phyloP scores from a whole-genome alignment of 1,284 basidiomycete species.

The Trichosporon faecale region DNA sequence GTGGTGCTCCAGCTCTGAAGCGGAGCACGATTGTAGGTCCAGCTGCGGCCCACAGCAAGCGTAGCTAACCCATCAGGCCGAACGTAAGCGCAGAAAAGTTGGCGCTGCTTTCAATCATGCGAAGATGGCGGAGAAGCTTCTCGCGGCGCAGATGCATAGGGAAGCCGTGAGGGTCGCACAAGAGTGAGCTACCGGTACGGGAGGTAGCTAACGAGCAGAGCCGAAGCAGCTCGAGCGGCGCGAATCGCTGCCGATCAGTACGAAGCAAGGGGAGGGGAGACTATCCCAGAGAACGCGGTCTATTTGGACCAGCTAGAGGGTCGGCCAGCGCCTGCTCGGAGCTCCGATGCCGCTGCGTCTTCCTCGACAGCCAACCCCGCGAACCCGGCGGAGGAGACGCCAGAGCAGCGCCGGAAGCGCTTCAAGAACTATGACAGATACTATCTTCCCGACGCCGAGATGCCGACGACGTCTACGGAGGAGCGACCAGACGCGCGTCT shows the following conservation, averaged over 20 bases:
- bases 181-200: slow-evolving; percentile 34
- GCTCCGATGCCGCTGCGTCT: not conserved
- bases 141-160: slow-evolving; percentile 88
- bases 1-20: slow-evolving; percentile 85
- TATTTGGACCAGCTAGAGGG: slow-evolving; percentile 81
- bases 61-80: too few species aligned
- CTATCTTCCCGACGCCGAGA: slow-evolving; percentile 65
- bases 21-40: slow-evolving; percentile 73
- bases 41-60: too few species aligned
- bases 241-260: slow-evolving; percentile 26
- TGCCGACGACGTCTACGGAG: slow-evolving; percentile 54
- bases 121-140: slow-evolving; percentile 81
- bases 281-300: slow-evolving; percentile 66
- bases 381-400: slow-evolving; percentile 7
- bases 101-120: slow-evolving; percentile 80
- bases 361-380: not conserved
- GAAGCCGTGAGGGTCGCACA: slow-evolving; percentile 78
- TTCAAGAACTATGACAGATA: slow-evolving; percentile 65
- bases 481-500: slow-evolving; percentile 76
- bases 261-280: slow-evolving; percentile 45
- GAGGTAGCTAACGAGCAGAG: slow-evolving; percentile 17
- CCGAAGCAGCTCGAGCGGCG: slow-evolving; percentile 39
- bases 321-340: slow-evolving; percentile 18
- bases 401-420: slow-evolving; percentile 39
- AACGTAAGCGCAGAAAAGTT: slow-evolving; percentile 79